phyloP scores from a whole-genome alignment of 78 protist genomes.

The Dictyostelium purpureum region DNA sequence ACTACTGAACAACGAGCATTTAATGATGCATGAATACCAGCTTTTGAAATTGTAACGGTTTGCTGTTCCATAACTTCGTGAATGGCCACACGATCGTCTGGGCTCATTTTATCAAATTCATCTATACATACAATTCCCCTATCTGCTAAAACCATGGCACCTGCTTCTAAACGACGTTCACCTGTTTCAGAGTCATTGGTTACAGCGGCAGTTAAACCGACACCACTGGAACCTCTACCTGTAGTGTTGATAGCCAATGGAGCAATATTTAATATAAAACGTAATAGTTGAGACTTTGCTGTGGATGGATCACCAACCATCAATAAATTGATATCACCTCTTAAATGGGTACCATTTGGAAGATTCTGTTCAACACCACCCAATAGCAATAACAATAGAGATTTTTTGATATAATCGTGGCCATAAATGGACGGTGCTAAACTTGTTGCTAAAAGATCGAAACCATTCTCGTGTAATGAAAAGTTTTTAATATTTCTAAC shows the following conservation, averaged over 20 bases:
- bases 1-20: conserved; percentile 99
- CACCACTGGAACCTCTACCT: conserved; percentile 99
- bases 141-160: conserved; percentile 99
- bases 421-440: conserved; percentile 99
- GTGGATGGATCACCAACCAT: conserved; percentile 99
- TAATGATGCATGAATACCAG: conserved; percentile 99
- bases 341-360: conserved; percentile 91
- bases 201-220: conserved; percentile 99
- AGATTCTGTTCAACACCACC: conserved; percentile 98
- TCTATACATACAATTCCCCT: conserved; percentile 99
- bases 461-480: conserved; percentile 2
- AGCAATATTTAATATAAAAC: conserved; percentile 94
- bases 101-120: conserved; percentile 99
- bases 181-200: conserved; percentile 96
- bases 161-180: conserved; percentile 99
- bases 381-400: conserved; percentile 94
- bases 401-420: conserved; percentile 92
- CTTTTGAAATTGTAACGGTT: conserved; percentile 99
- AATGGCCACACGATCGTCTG: conserved; percentile 94
- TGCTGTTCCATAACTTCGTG: conserved; percentile 99
- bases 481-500: conserved; percentile 61
- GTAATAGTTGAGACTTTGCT: conserved; percentile 99
- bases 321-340: conserved; percentile 97
- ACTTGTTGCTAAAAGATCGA: conserved; percentile 86
- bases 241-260: conserved; percentile 98